Percentiles rank a stretch among this genome's conserved stretches.
Evolutionary conservation across 805 yeast genomes (phyloP).

Genomic region (Starmerella apicola): DNA sequence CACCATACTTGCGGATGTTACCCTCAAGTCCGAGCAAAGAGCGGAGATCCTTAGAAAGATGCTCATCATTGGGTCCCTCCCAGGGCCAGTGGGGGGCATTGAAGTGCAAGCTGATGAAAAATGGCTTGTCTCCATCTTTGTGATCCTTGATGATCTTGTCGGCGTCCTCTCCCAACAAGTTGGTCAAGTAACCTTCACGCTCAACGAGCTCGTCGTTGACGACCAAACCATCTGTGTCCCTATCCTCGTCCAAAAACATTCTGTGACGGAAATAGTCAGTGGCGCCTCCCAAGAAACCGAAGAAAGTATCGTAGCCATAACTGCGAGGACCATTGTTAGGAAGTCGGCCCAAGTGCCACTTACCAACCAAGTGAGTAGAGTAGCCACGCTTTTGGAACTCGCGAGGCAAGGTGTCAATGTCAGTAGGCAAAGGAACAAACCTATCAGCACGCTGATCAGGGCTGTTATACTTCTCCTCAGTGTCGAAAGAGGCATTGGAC

Average conservation of each 20-base stretch:
- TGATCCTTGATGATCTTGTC: slow-evolving; percentile 31
- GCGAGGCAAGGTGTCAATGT: slow-evolving; percentile 32
- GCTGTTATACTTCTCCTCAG: background rate
- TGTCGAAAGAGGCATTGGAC: background rate
- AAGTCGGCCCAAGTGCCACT: slow-evolving; percentile 47
- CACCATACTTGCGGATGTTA: slow-evolving; percentile 42
- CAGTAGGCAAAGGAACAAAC: slow-evolving; percentile 16
- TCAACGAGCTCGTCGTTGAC: slow-evolving; percentile 18
- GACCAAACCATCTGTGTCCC: slow-evolving; percentile 15
- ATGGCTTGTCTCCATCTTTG: slow-evolving; percentile 35
- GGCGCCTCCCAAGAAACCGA: slow-evolving; percentile 21
- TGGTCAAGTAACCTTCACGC: slow-evolving; percentile 19
- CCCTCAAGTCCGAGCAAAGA: slow-evolving; percentile 42
- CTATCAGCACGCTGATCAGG: slow-evolving; percentile 11
- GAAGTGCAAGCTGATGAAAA: slow-evolving; percentile 42
- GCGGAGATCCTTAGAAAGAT: slow-evolving; percentile 35
- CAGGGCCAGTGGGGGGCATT: slow-evolving; percentile 61
- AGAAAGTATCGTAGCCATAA: slow-evolving; percentile 21
- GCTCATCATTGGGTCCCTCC: slow-evolving; percentile 41
- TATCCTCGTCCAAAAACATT: slow-evolving; percentile 7
- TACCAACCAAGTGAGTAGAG: slow-evolving; percentile 42
- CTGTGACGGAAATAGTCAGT: slow-evolving; percentile 19
- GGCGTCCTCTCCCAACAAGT: slow-evolving; percentile 22
- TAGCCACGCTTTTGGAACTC: slow-evolving; percentile 38
- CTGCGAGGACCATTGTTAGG: slow-evolving; percentile 26